Conservation (phyloP, 2,329 filamentous ascomycete genomes). For the Fusarium sp. region DNA sequence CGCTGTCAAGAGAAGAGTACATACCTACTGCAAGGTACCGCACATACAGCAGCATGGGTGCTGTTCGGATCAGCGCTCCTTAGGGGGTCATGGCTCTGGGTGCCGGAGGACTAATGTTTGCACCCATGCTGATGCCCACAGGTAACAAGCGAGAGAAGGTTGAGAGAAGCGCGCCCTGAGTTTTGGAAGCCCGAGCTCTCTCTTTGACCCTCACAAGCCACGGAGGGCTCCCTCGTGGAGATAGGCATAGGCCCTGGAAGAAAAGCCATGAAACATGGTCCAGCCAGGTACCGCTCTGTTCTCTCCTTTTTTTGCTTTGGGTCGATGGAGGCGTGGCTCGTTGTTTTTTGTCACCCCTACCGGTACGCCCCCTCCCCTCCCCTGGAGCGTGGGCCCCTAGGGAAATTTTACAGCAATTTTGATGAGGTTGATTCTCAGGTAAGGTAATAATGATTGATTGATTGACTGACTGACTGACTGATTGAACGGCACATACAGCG, state of each 20-base stretch:
- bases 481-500: slow-evolving; percentile 13
- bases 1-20: background rate
- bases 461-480: slow-evolving; percentile 7
- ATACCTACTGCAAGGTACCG: slow-evolving; percentile 2
- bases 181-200: slow-evolving; percentile 28
- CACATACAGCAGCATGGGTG: background rate
- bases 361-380: slow-evolving; percentile 22
- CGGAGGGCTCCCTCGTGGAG: slow-evolving; percentile 34
- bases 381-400: slow-evolving; percentile 14
- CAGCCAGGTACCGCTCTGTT: slow-evolving; percentile 30
- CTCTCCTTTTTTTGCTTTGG: slow-evolving; percentile 35
- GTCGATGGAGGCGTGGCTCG: slow-evolving; percentile 16
- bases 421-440: slow-evolving; percentile 34
- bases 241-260: slow-evolving; percentile 34
- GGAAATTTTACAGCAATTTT: slow-evolving; percentile 38
- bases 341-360: slow-evolving; percentile 33
- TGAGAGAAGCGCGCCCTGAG: slow-evolving; percentile 33
- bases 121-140: slow-evolving; percentile 22
- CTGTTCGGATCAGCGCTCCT: slow-evolving; percentile 30
- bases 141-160: slow-evolving; percentile 31
- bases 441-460: slow-evolving; percentile 26
- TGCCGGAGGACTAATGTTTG: slow-evolving; percentile 13
- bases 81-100: slow-evolving; percentile 14
- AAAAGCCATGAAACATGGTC: slow-evolving; percentile 39
- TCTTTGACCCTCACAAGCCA: slow-evolving; percentile 30